A percentile compares a stretch with the other conserved stretches of the same genome.
Conservation (phyloP, 345 rosid genomes). For the Syzygium jambos region DNA sequence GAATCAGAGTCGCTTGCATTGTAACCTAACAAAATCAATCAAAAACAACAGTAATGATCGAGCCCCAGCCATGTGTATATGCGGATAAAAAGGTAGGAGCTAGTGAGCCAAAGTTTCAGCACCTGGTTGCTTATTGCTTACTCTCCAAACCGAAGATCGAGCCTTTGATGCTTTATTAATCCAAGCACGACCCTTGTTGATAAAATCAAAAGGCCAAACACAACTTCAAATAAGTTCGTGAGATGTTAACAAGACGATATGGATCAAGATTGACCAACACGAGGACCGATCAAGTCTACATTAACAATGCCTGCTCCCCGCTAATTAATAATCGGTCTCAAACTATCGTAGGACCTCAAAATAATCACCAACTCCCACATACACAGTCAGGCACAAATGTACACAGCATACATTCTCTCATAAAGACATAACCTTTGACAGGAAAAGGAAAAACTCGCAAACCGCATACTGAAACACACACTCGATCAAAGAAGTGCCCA, state of each 20-base stretch:
- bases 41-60: not conserved
- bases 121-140: constrained; percentile 65
- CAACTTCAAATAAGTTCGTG: not conserved
- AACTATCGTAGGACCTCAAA: not conserved
- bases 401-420: not conserved
- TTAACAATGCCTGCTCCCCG: not conserved
- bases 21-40: constrained; percentile 32
- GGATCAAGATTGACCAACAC: not conserved
- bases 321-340: not conserved
- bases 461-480: not conserved
- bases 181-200: constrained; percentile 61
- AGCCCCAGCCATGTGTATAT: not conserved
- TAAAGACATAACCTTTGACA: not conserved
- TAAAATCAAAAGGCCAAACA: not conserved
- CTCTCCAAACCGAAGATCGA: constrained; percentile 59
- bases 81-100: not conserved
- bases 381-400: not conserved
- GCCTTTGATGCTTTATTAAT: constrained; percentile 54
- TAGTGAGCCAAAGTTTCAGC: not conserved
- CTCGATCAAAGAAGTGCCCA: not conserved
- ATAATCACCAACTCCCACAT: not conserved
- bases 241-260: not conserved
- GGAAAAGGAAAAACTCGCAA: not conserved
- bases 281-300: not conserved
- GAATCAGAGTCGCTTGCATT: constrained; percentile 75